phyloP scores from a whole-genome alignment of 2,329 filamentous ascomycete species.

The Xylariomycetidae sp. region DNA sequence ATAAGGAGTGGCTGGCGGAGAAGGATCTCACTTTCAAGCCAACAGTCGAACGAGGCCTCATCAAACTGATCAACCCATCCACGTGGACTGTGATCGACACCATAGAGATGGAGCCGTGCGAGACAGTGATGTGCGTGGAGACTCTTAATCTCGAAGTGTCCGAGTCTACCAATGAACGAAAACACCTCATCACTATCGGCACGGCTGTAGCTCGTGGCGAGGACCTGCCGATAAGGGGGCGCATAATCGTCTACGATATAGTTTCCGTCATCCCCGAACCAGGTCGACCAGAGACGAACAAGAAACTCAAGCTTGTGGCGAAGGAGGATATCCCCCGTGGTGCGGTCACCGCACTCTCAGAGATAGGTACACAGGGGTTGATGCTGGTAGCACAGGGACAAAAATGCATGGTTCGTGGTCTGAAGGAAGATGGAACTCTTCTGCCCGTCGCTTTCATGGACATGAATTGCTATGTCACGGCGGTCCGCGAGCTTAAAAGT shows the following conservation, averaged over 20 bases:
- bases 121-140: constrained; percentile 77
- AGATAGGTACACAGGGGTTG: constrained; percentile 81
- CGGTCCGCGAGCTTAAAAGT: constrained; percentile 75
- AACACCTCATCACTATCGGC: constrained; percentile 76
- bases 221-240: constrained; percentile 79
- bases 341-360: constrained; percentile 80
- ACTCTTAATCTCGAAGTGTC: constrained; percentile 84
- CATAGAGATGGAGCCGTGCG: constrained; percentile 66
- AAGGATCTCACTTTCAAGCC: constrained; percentile 61
- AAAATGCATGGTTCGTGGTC: constrained; percentile 92
- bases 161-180: constrained; percentile 82
- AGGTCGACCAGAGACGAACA: constrained; percentile 77
- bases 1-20: constrained; percentile 75
- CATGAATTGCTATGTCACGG: constrained; percentile 88
- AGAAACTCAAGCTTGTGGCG: constrained; percentile 77
- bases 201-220: constrained; percentile 85
- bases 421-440: constrained; percentile 91
- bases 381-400: constrained; percentile 90
- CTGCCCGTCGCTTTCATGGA: constrained; percentile 96
- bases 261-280: constrained; percentile 89
- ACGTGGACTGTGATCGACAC: constrained; percentile 77
- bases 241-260: constrained; percentile 86
- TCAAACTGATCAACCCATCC: constrained; percentile 75
- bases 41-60: constrained; percentile 61
- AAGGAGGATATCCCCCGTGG: constrained; percentile 90